Evolutionary conservation across 345 rosid genomes (phyloP).

Genomic region (Kandelia obovata): DNA sequence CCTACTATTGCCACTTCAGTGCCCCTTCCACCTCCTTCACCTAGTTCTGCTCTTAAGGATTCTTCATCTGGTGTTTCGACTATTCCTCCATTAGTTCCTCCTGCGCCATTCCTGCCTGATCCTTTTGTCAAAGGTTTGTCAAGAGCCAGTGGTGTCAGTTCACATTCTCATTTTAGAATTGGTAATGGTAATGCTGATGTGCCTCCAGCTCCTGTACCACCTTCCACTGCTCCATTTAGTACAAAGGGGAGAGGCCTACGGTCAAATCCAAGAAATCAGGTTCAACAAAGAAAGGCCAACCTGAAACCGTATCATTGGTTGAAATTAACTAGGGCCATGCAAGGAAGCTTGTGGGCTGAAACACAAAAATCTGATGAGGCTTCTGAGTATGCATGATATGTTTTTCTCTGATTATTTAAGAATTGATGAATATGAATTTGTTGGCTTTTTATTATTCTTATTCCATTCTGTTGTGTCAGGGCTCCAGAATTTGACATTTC

Average conservation of each 20-base stretch:
- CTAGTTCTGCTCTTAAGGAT: slow-evolving; percentile 22
- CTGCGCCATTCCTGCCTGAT: slow-evolving; percentile 64
- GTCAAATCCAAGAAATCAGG: slow-evolving; percentile 37
- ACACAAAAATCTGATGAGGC: slow-evolving; percentile 70
- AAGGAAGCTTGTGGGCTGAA: slow-evolving; percentile 90
- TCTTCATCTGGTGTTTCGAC: slow-evolving; percentile 17
- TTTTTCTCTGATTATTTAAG: slow-evolving; percentile 9
- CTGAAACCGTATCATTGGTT: slow-evolving; percentile 88
- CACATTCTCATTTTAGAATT: slow-evolving; percentile 32
- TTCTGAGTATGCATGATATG: slow-evolving; percentile 44
- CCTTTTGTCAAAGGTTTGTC: slow-evolving; percentile 36
- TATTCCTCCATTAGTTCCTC: slow-evolving; percentile 19
- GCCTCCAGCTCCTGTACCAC: slow-evolving; percentile 72
- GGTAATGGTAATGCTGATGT: slow-evolving; percentile 34
- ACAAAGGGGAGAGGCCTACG: slow-evolving; percentile 53
- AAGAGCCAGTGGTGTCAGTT: slow-evolving; percentile 18
- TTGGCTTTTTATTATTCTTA: slow-evolving; percentile 15
- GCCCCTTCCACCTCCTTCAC: slow-evolving; percentile 32
- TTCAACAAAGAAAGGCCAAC: slow-evolving; percentile 58
- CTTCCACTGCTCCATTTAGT: slow-evolving; percentile 33
- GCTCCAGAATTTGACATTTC: slow-evolving; percentile 74
- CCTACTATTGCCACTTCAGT: slow-evolving; percentile 21
- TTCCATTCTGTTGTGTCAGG: slow-evolving; percentile 36
- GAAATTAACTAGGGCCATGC: slow-evolving; percentile 79
- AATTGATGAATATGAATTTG: slow-evolving; percentile 1